A percentile compares a stretch with the other conserved stretches of the same genome.
phyloP scores from a whole-genome alignment of 2,329 filamentous ascomycete genomes.

The Penicillium psychrosexuale region DNA sequence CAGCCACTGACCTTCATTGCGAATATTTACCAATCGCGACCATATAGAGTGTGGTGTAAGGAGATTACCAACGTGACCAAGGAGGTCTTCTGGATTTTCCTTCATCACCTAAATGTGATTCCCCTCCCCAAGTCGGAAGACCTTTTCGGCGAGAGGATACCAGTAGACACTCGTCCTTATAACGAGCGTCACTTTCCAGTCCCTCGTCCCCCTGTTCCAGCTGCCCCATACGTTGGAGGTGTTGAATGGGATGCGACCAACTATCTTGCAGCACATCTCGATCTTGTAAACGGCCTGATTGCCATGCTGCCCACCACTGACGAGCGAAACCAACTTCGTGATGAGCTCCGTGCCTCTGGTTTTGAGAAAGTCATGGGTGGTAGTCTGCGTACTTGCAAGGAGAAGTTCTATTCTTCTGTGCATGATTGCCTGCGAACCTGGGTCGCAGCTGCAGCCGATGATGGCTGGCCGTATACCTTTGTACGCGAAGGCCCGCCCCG shows the following conservation, averaged over 20 bases:
- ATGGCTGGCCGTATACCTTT: conserved; percentile 79
- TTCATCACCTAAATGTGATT: conserved; percentile 89
- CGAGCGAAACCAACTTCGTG: conserved; percentile 75
- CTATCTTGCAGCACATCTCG: conserved; percentile 87
- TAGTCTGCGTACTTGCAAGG: conserved; percentile 86
- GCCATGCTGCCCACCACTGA: conserved; percentile 68
- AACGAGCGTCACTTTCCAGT: conserved; percentile 71
- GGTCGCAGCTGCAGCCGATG: conserved; percentile 81
- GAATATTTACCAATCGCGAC: conserved; percentile 80
- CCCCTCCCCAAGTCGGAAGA: conserved; percentile 45
- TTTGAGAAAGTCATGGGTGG: conserved; percentile 88
- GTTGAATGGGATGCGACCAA: conserved; percentile 99
- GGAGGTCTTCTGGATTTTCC: conserved; percentile 98
- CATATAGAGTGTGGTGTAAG: conserved; percentile 91
- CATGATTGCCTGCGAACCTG: conserved; percentile 86
- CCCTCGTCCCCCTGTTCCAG: conserved; percentile 83
- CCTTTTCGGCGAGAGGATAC: conserved; percentile 27
- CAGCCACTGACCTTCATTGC: conserved; percentile 81
- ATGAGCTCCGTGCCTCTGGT: conserved; percentile 74
- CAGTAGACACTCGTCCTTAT: conserved; percentile 23
- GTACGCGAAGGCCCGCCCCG: conserved; percentile 59
- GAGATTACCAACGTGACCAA: conserved; percentile 91
- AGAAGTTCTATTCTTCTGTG: conserved; percentile 92
- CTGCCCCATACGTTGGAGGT: conserved; percentile 91
- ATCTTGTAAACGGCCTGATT: conserved; percentile 86